These are phyloP conservation scores for Quercus rubra DNA, from an alignment of 306 rosid species.

Conservation along the genomic window DNA sequence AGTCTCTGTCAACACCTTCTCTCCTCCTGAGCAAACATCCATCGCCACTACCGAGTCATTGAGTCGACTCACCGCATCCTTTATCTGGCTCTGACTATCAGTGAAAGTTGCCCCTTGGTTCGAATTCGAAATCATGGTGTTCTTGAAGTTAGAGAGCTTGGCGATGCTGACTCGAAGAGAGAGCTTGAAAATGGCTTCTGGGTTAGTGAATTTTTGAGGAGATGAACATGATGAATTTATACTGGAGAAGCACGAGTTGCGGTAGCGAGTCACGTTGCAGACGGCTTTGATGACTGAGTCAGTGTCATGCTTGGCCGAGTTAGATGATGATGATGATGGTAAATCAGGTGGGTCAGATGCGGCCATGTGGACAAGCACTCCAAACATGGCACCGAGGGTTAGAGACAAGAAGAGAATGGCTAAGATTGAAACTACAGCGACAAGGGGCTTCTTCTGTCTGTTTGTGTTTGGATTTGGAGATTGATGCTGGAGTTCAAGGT, in stretches of 20 bases:
- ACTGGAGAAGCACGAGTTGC: constrained; percentile 55
- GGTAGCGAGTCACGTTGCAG: constrained; percentile 72
- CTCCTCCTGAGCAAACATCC: constrained; percentile 15
- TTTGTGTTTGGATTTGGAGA: constrained; percentile 7
- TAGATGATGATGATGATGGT: constrained; percentile 19
- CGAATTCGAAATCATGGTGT: neutral
- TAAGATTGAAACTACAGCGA: constrained; percentile 26
- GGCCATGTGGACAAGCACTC: constrained; percentile 11
- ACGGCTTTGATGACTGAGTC: constrained; percentile 30
- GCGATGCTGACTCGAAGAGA: constrained; percentile 45
- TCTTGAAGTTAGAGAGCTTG: constrained; percentile 29
- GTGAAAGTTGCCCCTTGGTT: constrained; percentile 18
- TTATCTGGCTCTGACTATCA: constrained; percentile 58
- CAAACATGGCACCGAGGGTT: constrained; percentile 25
- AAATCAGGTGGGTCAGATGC: constrained; percentile 14
- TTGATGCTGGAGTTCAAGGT: constrained; percentile 35
- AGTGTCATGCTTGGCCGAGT: constrained; percentile 18
- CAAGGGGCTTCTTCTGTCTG: constrained; percentile 20
- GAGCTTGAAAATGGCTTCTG: constrained; percentile 46
- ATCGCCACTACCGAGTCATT: constrained; percentile 44
- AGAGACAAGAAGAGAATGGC: constrained; percentile 34
- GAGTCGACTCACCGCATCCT: constrained; percentile 62
- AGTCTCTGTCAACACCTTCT: constrained; percentile 31
- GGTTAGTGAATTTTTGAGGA: constrained; percentile 30
- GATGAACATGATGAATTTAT: constrained; percentile 17